Evolutionary conservation across 306 rosid genomes (phyloP), one percentile per base, ranked within the genome.

Genomic region (Sophora flavescens): DNA sequence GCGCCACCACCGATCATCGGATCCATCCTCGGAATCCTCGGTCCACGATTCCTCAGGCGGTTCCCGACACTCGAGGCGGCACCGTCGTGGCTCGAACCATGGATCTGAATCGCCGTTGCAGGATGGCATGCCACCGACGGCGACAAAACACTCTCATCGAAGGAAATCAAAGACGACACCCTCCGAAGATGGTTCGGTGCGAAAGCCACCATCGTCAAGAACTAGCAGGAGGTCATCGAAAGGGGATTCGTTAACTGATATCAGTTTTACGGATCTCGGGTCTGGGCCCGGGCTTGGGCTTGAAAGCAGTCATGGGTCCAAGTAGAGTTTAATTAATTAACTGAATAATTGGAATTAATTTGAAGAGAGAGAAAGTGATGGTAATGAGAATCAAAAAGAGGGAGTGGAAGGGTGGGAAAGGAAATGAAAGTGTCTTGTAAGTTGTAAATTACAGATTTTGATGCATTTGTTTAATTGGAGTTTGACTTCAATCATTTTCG

Each of bases 121-220:
- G 5, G 90, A 90, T 0, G 22, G 52, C 6, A 47, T 12, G 28
- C 87, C 91, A 2, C 81, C 81, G 2, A 5, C 66, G 2, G 51
- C 52, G 0, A 65, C 85, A 0, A 92, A 86, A 78, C 54, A 75
- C 41, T 15, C 69, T 2, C 63, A 74, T 7, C 70, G 90, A 18
- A 89, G 86, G 71, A 88, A 67, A 77, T 60, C 89, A 0, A 93
- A 90, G 84, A 88, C 81, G 8, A 68, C 87, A 61, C 59, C 86
- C 11, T 88, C 80, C 0, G 85, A 82, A 18, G 85, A 90, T 1
- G 88, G 89, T 2, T 90, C 91, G 0, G 68, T 72, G 5, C 75
- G 36, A 50, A 84, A 90, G 17, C 62, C 85, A 2, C 15, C 57
- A 0, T 50, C 85, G 1, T 64, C 82, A 2, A 60, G 32, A 63